Evolutionary conservation across 1,139 yeast genomes (phyloP).

Genomic region (Lizanozyma gosingica): DNA sequence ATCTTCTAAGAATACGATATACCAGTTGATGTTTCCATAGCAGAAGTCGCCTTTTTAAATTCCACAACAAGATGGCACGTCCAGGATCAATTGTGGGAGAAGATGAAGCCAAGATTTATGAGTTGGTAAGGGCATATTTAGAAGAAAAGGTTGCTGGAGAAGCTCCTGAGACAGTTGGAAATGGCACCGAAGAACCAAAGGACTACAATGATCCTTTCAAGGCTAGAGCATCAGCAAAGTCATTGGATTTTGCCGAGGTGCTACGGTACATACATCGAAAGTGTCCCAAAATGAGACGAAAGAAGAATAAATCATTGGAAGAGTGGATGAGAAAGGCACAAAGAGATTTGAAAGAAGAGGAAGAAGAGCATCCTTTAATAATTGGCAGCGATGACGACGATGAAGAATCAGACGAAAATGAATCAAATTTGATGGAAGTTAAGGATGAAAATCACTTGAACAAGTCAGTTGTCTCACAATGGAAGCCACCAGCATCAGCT

Average conservation of each 20-base stretch:
- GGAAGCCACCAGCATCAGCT: slow-evolving; percentile 14
- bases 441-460: slow-evolving; percentile 31
- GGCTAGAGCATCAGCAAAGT: background rate
- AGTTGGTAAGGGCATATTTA: background rate
- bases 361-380: background rate
- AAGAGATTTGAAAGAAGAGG: background rate
- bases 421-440: slow-evolving; percentile 25
- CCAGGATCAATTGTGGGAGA: background rate
- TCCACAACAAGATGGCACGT: slow-evolving; percentile 9
- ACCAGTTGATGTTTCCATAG: too few relatives aligned
- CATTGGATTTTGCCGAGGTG: background rate
- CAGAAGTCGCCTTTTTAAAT: too few relatives aligned
- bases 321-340: background rate
- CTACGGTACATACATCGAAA: background rate
- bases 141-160: slow-evolving; percentile 5
- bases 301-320: background rate
- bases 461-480: slow-evolving; percentile 30
- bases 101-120: background rate
- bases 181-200: background rate
- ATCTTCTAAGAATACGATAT: too few relatives aligned
- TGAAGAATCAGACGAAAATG: slow-evolving; percentile 15
- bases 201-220: background rate
- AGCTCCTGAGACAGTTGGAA: slow-evolving; percentile 8
- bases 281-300: background rate
- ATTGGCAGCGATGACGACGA: slow-evolving; percentile 15